Conservation (phyloP, 2,329 filamentous ascomycete genomes). For the Metarhizium rileyi region DNA sequence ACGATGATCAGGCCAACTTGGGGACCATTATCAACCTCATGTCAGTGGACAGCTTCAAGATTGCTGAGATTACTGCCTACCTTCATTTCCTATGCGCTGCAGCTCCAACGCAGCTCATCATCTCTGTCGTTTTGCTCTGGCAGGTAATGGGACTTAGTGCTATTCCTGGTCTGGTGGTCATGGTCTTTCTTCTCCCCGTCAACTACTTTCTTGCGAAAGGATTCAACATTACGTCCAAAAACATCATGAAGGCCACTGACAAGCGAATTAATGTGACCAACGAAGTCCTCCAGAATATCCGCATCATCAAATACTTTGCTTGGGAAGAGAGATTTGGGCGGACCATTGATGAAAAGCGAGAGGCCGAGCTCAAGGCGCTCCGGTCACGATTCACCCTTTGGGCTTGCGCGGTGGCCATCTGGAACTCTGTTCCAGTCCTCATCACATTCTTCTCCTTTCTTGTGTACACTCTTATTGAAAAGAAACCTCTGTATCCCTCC, state of each 20-base stretch:
- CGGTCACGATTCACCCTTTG: slow-evolving; percentile 81
- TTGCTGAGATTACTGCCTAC: slow-evolving; percentile 89
- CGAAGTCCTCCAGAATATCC: slow-evolving; percentile 92
- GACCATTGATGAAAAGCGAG: slow-evolving; percentile 82
- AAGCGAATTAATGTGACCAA: slow-evolving; percentile 95
- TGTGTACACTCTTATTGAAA: slow-evolving; percentile 81
- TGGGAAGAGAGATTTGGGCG: slow-evolving; percentile 90
- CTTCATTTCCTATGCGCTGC: slow-evolving; percentile 91
- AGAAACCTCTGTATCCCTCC: slow-evolving; percentile 82
- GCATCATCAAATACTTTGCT: slow-evolving; percentile 98
- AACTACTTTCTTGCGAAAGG: slow-evolving; percentile 83
- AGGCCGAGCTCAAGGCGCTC: slow-evolving; percentile 65
- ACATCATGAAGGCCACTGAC: slow-evolving; percentile 86
- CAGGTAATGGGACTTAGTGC: slow-evolving; percentile 86
- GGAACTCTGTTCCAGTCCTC: slow-evolving; percentile 89
- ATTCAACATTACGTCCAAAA: slow-evolving; percentile 80
- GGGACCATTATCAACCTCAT: slow-evolving; percentile 99
- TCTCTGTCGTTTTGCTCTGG: slow-evolving; percentile 77
- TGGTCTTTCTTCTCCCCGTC: slow-evolving; percentile 78
- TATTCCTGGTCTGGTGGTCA: slow-evolving; percentile 84
- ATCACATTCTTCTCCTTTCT: slow-evolving; percentile 97
- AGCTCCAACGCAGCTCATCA: slow-evolving; percentile 76
- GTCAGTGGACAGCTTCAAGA: slow-evolving; percentile 99
- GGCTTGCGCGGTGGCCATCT: slow-evolving; percentile 84
- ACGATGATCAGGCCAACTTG: slow-evolving; percentile 73